phyloP scores from a whole-genome alignment of 768 basidiomycete genomes.

The Lepiota subincarnata region DNA sequence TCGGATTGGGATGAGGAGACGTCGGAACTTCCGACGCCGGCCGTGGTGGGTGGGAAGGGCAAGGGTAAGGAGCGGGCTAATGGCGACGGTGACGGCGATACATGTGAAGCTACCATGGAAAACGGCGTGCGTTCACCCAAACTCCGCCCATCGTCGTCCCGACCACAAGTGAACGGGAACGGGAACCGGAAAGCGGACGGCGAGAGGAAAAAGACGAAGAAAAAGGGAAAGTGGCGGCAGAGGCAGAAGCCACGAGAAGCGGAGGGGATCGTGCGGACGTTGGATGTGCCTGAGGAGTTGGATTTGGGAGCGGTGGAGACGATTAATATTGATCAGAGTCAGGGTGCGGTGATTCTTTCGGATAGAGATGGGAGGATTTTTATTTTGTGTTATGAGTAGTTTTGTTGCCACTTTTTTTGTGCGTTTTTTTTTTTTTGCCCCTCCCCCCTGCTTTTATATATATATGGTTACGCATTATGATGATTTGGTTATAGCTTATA shows the following conservation, averaged over 20 bases:
- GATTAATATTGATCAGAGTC: conserved; percentile 74
- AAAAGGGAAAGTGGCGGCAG: conserved; percentile 14
- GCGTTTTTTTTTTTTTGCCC: background rate
- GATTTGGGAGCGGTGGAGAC: conserved; percentile 66
- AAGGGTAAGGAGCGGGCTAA: conserved; percentile 11
- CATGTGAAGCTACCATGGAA: background rate
- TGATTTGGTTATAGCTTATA: too few relatives aligned
- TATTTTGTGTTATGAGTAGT: conserved; percentile 62
- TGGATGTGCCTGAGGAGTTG: conserved; percentile 61
- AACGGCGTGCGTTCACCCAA: background rate
- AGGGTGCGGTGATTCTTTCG: conserved; percentile 68
- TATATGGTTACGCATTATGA: background rate
- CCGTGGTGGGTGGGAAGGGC: conserved; percentile 15
- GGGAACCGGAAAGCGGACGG: too few relatives aligned
- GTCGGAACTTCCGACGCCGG: background rate
- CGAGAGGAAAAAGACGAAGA: conserved; percentile 15
- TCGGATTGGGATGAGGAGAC: too few relatives aligned
- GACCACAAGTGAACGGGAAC: conserved; percentile 2
- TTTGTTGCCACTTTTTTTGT: background rate
- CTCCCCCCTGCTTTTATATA: background rate
- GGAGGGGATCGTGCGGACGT: conserved; percentile 51
- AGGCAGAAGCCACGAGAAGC: conserved; percentile 19
- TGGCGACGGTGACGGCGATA: background rate
- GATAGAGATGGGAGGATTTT: conserved; percentile 67
- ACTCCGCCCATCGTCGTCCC: background rate